A percentile compares a stretch with the other conserved stretches of the same genome.
Evolutionary conservation across 2,329 filamentous ascomycete species (phyloP).

Genomic region (Leptographium lundbergii): DNA sequence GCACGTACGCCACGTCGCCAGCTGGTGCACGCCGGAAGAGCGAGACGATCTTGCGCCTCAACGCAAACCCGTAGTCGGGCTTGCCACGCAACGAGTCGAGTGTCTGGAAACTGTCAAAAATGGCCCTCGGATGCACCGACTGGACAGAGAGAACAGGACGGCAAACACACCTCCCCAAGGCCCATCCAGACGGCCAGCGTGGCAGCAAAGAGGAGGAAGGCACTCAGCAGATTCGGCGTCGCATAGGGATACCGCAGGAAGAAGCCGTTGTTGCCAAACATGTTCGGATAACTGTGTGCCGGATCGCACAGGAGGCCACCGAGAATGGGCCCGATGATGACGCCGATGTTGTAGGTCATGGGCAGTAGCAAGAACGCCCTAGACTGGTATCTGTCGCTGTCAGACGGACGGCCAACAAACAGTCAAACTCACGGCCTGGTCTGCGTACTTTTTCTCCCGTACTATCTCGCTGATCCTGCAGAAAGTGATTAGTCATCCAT

Average conservation of each 20-base stretch:
- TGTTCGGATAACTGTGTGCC: slow-evolving; percentile 25
- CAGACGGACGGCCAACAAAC: neutral
- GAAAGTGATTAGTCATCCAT: neutral
- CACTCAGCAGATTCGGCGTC: slow-evolving; percentile 40
- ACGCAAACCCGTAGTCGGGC: slow-evolving; percentile 31
- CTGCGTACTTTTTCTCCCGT: slow-evolving; percentile 27
- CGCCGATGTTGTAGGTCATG: slow-evolving; percentile 62
- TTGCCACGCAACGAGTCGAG: slow-evolving; percentile 30
- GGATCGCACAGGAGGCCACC: slow-evolving; percentile 33
- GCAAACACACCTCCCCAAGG: slow-evolving; percentile 32
- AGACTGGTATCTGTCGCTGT: slow-evolving; percentile 24
- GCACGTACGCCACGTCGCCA: slow-evolving; percentile 17
- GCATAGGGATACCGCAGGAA: slow-evolving; percentile 40
- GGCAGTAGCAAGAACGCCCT: slow-evolving; percentile 30
- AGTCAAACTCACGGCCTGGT: neutral
- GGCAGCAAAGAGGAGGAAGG: slow-evolving; percentile 31
- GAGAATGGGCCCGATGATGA: slow-evolving; percentile 44
- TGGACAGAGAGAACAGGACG: neutral
- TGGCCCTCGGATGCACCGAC: neutral
- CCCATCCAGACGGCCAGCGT: slow-evolving; percentile 33
- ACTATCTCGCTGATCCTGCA: slow-evolving; percentile 30
- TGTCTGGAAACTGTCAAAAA: slow-evolving; percentile 21
- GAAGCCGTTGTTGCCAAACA: slow-evolving; percentile 34
- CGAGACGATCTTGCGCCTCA: slow-evolving; percentile 23
- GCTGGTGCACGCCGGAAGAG: slow-evolving; percentile 14